phyloP scores from a whole-genome alignment of 2,329 filamentous ascomycete genomes.

The Colletotrichum viniferum region DNA sequence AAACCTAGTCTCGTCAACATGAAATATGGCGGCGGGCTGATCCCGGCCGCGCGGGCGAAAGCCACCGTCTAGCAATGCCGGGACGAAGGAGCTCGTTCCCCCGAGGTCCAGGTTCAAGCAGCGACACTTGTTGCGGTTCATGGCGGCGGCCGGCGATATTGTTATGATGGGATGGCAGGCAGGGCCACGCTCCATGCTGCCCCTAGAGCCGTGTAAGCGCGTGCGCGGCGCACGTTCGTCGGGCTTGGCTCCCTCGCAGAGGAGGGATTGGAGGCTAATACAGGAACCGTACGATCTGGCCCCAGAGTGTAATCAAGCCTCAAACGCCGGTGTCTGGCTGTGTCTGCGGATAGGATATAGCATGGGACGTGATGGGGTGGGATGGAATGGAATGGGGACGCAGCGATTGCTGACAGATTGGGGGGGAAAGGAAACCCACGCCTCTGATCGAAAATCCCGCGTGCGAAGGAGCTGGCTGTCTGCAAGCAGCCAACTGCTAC shows the following conservation, averaged over 20 bases:
- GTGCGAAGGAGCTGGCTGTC: background rate
- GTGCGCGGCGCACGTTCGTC: background rate
- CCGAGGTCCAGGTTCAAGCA: background rate
- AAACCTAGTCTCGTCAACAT: background rate
- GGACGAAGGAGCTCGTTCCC: background rate
- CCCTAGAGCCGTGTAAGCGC: background rate
- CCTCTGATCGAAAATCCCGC: background rate
- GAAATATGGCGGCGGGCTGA: background rate
- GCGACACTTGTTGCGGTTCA: background rate
- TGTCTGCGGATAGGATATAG: background rate
- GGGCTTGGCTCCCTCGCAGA: background rate
- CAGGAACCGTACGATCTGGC: background rate
- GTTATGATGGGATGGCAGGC: background rate
- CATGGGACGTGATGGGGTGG: background rate
- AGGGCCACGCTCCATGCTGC: background rate
- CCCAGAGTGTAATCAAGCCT: background rate
- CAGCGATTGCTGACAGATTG: background rate
- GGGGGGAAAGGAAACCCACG: background rate
- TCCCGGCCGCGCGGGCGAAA: background rate
- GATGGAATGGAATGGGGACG: background rate
- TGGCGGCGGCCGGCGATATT: background rate
- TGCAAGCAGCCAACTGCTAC: background rate
- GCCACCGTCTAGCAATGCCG: background rate
- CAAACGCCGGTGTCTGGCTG: background rate
- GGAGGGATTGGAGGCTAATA: background rate